phyloP scores from a whole-genome alignment of 148 eudicot genomes.

The Fagopyrum esculentum region DNA sequence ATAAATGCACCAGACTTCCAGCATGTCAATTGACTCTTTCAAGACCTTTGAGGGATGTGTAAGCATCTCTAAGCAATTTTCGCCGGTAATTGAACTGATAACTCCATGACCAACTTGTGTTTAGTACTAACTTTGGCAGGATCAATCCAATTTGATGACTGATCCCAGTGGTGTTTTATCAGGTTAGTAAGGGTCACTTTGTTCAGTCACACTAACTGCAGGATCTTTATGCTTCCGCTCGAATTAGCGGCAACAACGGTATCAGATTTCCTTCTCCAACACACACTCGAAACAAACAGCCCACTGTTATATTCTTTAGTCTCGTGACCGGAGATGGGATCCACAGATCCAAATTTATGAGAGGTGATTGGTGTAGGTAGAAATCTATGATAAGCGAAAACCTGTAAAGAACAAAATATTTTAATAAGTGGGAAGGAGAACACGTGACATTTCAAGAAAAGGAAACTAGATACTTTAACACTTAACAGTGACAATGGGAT shows the following conservation, averaged over 20 bases:
- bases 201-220: conserved; percentile 30
- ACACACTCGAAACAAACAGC: conserved; percentile 58
- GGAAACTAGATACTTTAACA: no score
- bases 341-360: conserved; percentile 37
- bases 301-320: conserved; percentile 29
- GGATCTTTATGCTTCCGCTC: conserved; percentile 38
- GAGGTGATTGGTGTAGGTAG: conserved; percentile 56
- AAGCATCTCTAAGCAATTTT: neutral
- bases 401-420: conserved; percentile 26
- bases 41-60: neutral
- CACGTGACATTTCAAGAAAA: neutral
- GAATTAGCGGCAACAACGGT: conserved; percentile 59
- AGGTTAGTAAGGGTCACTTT: neutral
- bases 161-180: neutral
- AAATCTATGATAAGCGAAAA: conserved; percentile 40
- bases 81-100: neutral
- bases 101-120: neutral
- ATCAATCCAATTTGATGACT: neutral
- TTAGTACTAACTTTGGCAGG: neutral
- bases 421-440: neutral
- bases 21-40: neutral
- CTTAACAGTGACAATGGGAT: no score
- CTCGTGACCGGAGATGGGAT: conserved; percentile 33
- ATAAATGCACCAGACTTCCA: neutral
- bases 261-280: conserved; percentile 49